Evolutionary conservation across 805 yeast genomes (phyloP).

Genomic region (Spathaspora boniae): DNA sequence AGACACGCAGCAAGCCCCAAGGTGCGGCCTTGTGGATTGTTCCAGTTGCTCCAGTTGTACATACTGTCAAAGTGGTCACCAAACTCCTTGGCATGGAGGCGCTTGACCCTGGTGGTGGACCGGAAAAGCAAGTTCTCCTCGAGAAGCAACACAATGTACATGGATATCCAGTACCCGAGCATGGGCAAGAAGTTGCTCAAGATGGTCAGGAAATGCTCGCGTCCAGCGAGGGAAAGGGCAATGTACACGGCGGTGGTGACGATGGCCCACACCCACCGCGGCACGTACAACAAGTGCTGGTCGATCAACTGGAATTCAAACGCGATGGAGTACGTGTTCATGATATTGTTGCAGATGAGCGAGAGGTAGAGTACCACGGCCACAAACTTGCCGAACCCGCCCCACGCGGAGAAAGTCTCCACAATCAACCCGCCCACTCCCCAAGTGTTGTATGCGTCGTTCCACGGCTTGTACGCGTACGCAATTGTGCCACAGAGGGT

Average conservation of each 20-base stretch:
- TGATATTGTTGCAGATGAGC: slow-evolving; percentile 32
- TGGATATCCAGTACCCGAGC: slow-evolving; percentile 41
- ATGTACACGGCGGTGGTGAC: slow-evolving; percentile 29
- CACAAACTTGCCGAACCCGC: slow-evolving; percentile 32
- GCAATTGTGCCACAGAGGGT: slow-evolving; percentile 31
- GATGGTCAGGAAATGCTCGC: slow-evolving; percentile 29
- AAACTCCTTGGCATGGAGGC: slow-evolving; percentile 27
- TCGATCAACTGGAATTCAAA: slow-evolving; percentile 33
- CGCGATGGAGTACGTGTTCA: slow-evolving; percentile 35
- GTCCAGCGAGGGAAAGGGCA: slow-evolving; percentile 31
- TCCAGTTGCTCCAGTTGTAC: slow-evolving; percentile 32
- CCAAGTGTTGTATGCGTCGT: slow-evolving; percentile 21
- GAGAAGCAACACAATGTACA: slow-evolving; percentile 31
- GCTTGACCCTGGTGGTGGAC: slow-evolving; percentile 14
- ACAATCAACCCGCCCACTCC: slow-evolving; percentile 33
- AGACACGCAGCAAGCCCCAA: slow-evolving; percentile 32
- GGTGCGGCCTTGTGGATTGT: slow-evolving; percentile 23
- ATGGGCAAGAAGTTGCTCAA: slow-evolving; percentile 38
- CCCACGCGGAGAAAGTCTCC: slow-evolving; percentile 34
- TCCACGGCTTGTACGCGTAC: slow-evolving; percentile 29
- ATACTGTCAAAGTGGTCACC: slow-evolving; percentile 7
- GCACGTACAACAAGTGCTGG: slow-evolving; percentile 22
- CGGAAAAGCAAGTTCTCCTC: slow-evolving; percentile 35
- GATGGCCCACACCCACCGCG: slow-evolving; percentile 38
- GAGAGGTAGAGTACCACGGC: slow-evolving; percentile 29